These are phyloP conservation scores for Torulaspora maleeae DNA, from an alignment of 805 yeast genomes.

Conservation along the genomic window DNA sequence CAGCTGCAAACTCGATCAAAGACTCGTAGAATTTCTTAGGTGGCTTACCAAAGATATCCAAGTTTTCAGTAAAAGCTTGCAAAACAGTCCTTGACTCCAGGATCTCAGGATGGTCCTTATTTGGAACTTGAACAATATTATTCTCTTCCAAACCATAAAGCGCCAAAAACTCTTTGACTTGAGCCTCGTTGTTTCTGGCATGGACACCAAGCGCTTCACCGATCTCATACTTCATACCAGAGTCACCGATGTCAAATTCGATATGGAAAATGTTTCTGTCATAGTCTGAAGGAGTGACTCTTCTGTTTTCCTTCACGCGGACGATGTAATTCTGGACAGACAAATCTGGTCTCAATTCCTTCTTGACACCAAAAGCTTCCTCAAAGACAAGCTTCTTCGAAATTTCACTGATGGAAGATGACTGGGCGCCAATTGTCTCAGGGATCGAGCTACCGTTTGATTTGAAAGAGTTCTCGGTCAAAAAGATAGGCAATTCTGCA, in stretches of 20 bases:
- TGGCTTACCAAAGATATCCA: slow-evolving; percentile 91
- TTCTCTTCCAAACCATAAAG: slow-evolving; percentile 69
- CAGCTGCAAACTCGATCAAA: slow-evolving; percentile 65
- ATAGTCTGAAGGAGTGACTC: slow-evolving; percentile 85
- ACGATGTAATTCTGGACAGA: slow-evolving; percentile 81
- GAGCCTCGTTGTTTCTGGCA: slow-evolving; percentile 69
- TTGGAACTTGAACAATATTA: slow-evolving; percentile 64
- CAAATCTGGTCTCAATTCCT: slow-evolving; percentile 78
- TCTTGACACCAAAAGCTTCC: slow-evolving; percentile 64
- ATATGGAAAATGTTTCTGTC: slow-evolving; percentile 95
- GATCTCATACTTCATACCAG: slow-evolving; percentile 85
- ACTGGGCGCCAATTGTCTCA: slow-evolving; percentile 40
- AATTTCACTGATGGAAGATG: slow-evolving; percentile 44
- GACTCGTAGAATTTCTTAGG: slow-evolving; percentile 91
- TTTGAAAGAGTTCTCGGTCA: slow-evolving; percentile 58
- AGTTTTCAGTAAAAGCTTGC: slow-evolving; percentile 72
- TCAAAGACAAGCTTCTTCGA: slow-evolving; percentile 72
- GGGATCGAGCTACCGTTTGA: slow-evolving; percentile 52
- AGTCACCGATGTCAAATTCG: slow-evolving; percentile 86
- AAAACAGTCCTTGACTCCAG: slow-evolving; percentile 74
- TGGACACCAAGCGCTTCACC: slow-evolving; percentile 97
- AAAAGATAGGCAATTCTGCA: slow-evolving; percentile 46
- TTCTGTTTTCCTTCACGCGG: slow-evolving; percentile 84
- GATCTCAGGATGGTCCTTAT: slow-evolving; percentile 54
- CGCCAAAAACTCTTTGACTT: slow-evolving; percentile 63